Evolutionary conservation across 345 rosid genomes (phyloP).

Genomic region (Adansonia digitata): DNA sequence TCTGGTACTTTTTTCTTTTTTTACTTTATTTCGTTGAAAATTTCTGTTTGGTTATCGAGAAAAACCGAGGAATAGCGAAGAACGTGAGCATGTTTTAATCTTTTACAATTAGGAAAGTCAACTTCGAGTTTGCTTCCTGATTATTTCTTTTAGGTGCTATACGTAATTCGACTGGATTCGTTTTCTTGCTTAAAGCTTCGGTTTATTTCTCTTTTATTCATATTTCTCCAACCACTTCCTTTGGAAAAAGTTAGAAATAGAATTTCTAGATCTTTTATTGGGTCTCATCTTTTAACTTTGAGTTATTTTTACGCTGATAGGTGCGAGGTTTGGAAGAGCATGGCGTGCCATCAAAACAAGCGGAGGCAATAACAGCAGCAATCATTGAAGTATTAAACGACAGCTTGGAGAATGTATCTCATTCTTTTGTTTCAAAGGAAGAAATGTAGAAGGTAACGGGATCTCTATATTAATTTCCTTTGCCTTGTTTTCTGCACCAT

Average conservation of each 20-base stretch:
- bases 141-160: neutral
- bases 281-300: neutral
- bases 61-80: neutral
- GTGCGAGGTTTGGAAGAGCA: constrained; percentile 85
- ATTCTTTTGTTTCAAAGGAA: constrained; percentile 69
- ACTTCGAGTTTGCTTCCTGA: neutral
- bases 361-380: constrained; percentile 84
- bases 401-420: constrained; percentile 82
- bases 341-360: constrained; percentile 89
- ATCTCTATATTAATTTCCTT: neutral
- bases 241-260: neutral
- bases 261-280: neutral
- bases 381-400: constrained; percentile 84
- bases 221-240: neutral
- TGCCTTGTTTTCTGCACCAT: neutral
- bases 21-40: neutral
- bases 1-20: constrained; percentile 38
- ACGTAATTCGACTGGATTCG: neutral
- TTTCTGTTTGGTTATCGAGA: constrained; percentile 8
- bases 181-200: neutral
- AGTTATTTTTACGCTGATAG: constrained; percentile 25
- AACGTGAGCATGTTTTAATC: neutral
- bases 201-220: neutral
- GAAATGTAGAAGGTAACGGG: constrained; percentile 88
- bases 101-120: neutral